Conservation (phyloP, 2,329 filamentous ascomycete species). For the Fusarium haematococcum region DNA sequence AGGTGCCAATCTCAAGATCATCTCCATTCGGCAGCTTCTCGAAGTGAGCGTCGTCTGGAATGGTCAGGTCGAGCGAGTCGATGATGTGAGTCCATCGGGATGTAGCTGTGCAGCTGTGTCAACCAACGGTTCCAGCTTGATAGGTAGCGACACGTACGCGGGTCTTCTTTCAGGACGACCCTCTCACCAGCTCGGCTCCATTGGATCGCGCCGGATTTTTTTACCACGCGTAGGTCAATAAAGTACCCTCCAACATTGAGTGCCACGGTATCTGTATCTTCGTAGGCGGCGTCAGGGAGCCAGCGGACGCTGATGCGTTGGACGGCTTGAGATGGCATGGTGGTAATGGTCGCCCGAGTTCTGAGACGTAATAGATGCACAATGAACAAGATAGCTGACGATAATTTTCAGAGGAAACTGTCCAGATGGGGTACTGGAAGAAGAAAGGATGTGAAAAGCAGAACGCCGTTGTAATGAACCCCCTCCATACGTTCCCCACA, state of each 20-base stretch:
- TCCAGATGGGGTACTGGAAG: not conserved
- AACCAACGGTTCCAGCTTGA: not conserved
- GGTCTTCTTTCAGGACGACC: conserved; percentile 26
- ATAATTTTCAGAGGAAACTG: not conserved
- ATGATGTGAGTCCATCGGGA: conserved; percentile 42
- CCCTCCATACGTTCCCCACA: not conserved
- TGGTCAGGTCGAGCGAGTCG: conserved; percentile 33
- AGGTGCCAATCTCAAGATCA: conserved; percentile 36
- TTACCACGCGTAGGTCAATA: conserved; percentile 29
- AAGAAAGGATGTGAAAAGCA: not conserved
- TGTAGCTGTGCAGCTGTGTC: conserved; percentile 20
- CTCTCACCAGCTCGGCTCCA: conserved; percentile 41
- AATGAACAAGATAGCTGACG: not conserved
- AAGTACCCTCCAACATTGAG: conserved; percentile 43
- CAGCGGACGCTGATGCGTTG: conserved; percentile 42
- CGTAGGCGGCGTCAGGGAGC: conserved; percentile 36
- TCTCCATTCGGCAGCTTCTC: conserved; percentile 36
- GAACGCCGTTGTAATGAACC: not conserved
- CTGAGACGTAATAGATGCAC: not conserved
- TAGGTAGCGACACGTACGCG: conserved; percentile 11
- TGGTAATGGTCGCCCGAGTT: not conserved
- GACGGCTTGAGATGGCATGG: conserved; percentile 31
- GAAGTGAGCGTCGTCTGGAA: conserved; percentile 38
- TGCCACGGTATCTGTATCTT: conserved; percentile 40
- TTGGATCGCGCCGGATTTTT: conserved; percentile 23